Conservation (phyloP, 331 rosid species). For the Pyracantha coccinea region DNA sequence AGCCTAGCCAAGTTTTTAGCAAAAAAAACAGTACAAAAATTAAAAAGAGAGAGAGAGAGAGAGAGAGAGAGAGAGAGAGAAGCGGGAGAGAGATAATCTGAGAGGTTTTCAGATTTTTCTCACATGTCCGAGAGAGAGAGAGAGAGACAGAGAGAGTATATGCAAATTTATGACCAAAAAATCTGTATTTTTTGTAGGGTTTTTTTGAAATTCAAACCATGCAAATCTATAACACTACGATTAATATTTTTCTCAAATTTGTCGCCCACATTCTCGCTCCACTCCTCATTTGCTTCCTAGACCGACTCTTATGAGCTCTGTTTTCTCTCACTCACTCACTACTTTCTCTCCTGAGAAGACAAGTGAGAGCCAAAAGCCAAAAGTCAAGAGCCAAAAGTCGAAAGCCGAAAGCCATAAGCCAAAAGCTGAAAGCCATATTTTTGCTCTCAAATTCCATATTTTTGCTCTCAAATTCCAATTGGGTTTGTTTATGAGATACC, state of each 20-base stretch:
- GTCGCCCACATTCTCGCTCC: slow-evolving; percentile 61
- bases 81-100: slow-evolving; percentile 8
- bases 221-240: slow-evolving; percentile 37
- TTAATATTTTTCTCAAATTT: slow-evolving; percentile 18
- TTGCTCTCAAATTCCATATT: slow-evolving; percentile 10
- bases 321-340: slow-evolving; percentile 32
- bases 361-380: background rate
- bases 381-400: background rate
- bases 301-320: slow-evolving; percentile 33
- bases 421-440: background rate
- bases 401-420: background rate
- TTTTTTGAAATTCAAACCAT: slow-evolving; percentile 26
- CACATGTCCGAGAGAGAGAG: slow-evolving; percentile 37
- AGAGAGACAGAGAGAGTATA: background rate
- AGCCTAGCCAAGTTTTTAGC: slow-evolving; percentile 26
- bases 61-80: background rate
- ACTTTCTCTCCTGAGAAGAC: slow-evolving; percentile 1
- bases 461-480: slow-evolving; percentile 13
- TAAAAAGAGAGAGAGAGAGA: background rate
- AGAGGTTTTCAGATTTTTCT: slow-evolving; percentile 39
- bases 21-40: background rate
- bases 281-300: slow-evolving; percentile 44
- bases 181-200: background rate
- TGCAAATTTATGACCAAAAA: slow-evolving; percentile 7
- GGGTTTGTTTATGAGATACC: slow-evolving; percentile 6